phyloP scores from a whole-genome alignment of 2,329 filamentous ascomycete genomes.

The Penicillium sp. region DNA sequence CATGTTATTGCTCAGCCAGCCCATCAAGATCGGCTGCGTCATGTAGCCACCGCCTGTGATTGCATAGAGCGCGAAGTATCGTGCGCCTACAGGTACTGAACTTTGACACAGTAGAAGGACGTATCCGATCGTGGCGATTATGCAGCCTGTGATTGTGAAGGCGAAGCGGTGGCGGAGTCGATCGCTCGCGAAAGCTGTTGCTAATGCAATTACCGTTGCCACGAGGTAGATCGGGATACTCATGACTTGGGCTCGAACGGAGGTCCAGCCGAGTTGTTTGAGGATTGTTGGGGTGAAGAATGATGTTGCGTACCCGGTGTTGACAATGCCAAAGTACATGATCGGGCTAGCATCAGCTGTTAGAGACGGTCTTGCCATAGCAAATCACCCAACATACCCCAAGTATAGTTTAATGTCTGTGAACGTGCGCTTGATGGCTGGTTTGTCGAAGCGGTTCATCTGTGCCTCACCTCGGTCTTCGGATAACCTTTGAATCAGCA shows the following conservation, averaged over 20 bases:
- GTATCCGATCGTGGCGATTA: conserved; percentile 57
- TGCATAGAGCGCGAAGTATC: conserved; percentile 59
- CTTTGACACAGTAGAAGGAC: conserved; percentile 55
- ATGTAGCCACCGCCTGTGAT: conserved; percentile 57
- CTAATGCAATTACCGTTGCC: conserved; percentile 61
- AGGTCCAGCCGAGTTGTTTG: conserved; percentile 56
- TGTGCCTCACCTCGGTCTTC: conserved; percentile 47
- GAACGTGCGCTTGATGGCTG: conserved; percentile 50
- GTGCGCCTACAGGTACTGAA: conserved; percentile 49
- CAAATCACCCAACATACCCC: conserved; percentile 27
- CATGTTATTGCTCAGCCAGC: conserved; percentile 61
- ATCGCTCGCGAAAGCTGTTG: conserved; percentile 54
- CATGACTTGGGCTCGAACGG: conserved; percentile 52
- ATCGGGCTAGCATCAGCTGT: conserved; percentile 43
- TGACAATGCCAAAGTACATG: conserved; percentile 64
- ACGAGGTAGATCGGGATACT: conserved; percentile 60
- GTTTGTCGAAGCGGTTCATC: conserved; percentile 57
- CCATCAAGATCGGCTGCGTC: conserved; percentile 56
- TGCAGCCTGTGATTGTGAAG: conserved; percentile 55
- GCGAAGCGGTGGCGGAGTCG: conserved; percentile 53
- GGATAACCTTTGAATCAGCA: conserved; percentile 46
- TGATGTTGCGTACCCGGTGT: conserved; percentile 48
- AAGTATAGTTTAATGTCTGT: conserved; percentile 43
- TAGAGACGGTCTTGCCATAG: conserved; percentile 16
- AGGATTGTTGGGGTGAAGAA: conserved; percentile 48